Evolutionary conservation across 208 protist genomes (phyloP).

Genomic region (Entamoeba nuttalli): DNA sequence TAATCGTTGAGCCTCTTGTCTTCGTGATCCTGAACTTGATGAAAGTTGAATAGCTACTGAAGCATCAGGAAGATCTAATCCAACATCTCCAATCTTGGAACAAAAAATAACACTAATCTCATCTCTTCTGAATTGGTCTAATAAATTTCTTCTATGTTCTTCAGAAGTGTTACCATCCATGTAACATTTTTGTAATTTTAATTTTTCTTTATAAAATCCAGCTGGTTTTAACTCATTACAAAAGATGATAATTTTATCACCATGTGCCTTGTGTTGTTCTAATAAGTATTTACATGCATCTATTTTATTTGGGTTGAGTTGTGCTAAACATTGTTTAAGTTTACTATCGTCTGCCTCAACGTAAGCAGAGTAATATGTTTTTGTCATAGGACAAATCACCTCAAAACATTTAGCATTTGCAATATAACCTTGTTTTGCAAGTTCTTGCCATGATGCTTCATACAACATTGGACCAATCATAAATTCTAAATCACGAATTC

Average conservation of each 20-base stretch:
- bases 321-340: constrained; percentile 9
- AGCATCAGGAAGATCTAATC: constrained; percentile 76
- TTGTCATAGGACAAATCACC: constrained; percentile 85
- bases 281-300: constrained; percentile 3
- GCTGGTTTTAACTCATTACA: constrained; percentile 85
- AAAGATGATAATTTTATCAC: constrained; percentile 88
- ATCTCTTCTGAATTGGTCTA: constrained; percentile 42
- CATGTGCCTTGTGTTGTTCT: constrained; percentile 1
- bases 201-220: constrained; percentile 64
- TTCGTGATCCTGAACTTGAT: constrained; percentile 37
- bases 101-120: constrained; percentile 80
- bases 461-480: constrained; percentile 96
- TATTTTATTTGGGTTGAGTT: constrained; percentile 73
- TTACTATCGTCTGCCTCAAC: constrained; percentile 22
- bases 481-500: constrained; percentile 85
- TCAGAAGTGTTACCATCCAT: constrained; percentile 77
- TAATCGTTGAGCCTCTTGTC: constrained; percentile 49
- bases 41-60: constrained; percentile 88
- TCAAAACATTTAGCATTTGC: constrained; percentile 88
- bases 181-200: constrained; percentile 38
- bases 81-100: constrained; percentile 81
- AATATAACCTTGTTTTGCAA: constrained; percentile 74
- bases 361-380: constrained; percentile 67
- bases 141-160: constrained; percentile 29
- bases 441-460: constrained; percentile 92